Conservation (phyloP, 2,329 filamentous ascomycete genomes). For the Penicillium sp. region DNA sequence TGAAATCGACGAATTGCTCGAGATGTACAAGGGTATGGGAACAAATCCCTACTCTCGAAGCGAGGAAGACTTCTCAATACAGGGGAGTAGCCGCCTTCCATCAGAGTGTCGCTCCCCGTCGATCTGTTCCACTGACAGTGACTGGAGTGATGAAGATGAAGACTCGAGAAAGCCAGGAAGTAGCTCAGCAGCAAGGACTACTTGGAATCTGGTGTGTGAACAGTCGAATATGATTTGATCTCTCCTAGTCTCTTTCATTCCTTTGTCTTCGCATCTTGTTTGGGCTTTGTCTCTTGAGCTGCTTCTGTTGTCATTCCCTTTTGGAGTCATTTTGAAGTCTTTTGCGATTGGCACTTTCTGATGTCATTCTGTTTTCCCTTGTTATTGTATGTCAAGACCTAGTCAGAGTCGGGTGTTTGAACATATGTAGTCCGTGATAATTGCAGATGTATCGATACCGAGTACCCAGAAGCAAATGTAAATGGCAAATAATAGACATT, state of each 20-base stretch:
- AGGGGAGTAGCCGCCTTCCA: background rate
- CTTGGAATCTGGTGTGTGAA: conserved; percentile 14
- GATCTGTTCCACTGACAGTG: conserved; percentile 2
- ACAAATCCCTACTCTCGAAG: background rate
- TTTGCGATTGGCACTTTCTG: background rate
- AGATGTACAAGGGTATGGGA: conserved; percentile 5
- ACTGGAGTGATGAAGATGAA: conserved; percentile 10
- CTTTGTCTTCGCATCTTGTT: background rate
- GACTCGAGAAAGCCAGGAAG: background rate
- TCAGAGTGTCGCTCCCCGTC: background rate
- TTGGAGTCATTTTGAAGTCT: background rate
- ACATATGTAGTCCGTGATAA: background rate
- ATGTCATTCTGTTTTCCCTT: background rate
- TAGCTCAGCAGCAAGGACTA: conserved; percentile 3
- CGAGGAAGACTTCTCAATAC: too few species aligned
- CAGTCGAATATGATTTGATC: conserved; percentile 7
- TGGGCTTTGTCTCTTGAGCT: background rate
- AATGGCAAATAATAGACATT: conserved; percentile 19
- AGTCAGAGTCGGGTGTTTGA: too few species aligned
- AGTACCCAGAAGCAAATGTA: background rate
- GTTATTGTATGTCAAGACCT: background rate
- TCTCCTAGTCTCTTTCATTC: background rate
- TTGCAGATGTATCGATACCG: background rate
- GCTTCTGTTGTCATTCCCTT: background rate
- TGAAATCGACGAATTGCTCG: conserved; percentile 1